Percentiles rank a stretch among this genome's conserved stretches.
Conservation (phyloP, 345 rosid genomes). For the Viola odorata region DNA sequence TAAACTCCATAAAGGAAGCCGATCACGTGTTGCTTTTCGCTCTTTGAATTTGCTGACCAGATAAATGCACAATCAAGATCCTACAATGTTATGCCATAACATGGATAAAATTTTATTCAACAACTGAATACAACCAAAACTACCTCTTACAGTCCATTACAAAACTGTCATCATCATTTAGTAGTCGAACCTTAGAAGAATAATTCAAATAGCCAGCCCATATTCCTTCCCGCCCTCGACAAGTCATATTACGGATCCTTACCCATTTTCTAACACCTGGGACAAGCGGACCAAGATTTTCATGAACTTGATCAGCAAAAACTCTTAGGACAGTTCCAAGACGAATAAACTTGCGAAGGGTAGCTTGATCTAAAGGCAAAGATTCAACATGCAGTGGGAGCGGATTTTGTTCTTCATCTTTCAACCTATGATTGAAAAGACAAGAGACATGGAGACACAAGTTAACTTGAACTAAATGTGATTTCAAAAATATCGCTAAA, state of each 20-base stretch:
- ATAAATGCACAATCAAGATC: not conserved
- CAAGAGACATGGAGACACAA: no score
- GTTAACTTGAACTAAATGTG: no score
- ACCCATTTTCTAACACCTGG: not conserved
- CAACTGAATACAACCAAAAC: not conserved
- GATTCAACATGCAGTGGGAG: conserved; percentile 17
- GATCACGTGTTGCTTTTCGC: no score
- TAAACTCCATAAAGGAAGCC: not conserved
- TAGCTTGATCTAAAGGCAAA: not conserved
- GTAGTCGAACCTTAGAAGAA: conserved; percentile 12
- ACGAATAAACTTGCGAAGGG: conserved; percentile 1
- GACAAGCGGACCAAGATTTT: conserved; percentile 8
- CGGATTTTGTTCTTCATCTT: conserved; percentile 7
- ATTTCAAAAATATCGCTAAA: not conserved
- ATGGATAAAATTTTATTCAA: not conserved
- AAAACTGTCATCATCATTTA: conserved; percentile 10
- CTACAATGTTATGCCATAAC: not conserved
- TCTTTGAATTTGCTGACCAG: not conserved
- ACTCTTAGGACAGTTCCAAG: conserved; percentile 17
- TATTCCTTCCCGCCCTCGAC: not conserved
- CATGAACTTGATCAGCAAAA: conserved; percentile 7
- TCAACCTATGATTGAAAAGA: not conserved
- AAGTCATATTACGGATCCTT: no score
- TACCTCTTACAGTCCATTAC: conserved; percentile 8
- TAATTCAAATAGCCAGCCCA: conserved; percentile 9